These are phyloP conservation scores for Psidium guajava DNA, from an alignment of 345 rosid genomes.

Conservation along the genomic window DNA sequence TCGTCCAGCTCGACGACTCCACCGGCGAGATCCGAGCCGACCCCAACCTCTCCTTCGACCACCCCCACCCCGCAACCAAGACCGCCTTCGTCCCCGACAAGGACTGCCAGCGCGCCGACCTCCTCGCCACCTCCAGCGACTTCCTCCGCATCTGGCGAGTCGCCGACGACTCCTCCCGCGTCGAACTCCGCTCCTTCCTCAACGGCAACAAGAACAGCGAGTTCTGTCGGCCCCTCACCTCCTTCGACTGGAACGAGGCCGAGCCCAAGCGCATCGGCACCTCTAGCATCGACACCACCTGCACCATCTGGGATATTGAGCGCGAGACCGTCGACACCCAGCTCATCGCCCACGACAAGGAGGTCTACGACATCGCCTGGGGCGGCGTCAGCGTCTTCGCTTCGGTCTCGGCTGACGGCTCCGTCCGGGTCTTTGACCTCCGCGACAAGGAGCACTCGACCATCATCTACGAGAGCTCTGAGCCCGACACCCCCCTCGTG, in stretches of 20 bases:
- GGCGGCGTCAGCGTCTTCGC: constrained; percentile 94
- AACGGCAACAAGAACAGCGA: constrained; percentile 87
- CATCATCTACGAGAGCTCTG: constrained; percentile 84
- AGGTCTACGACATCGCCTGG: constrained; percentile 97
- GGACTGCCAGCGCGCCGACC: constrained; percentile 83
- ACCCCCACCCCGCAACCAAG: constrained; percentile 86
- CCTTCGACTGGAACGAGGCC: constrained; percentile 95
- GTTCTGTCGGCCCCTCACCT: constrained; percentile 84
- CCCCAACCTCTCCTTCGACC: constrained; percentile 82
- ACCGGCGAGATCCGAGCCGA: constrained; percentile 93
- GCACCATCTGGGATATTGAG: constrained; percentile 96
- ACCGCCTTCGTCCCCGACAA: constrained; percentile 87
- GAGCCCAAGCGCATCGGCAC: constrained; percentile 89
- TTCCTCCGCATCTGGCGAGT: constrained; percentile 87
- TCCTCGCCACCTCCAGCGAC: constrained; percentile 86
- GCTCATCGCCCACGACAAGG: constrained; percentile 93
- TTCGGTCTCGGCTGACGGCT: constrained; percentile 88
- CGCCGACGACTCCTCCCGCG: constrained; percentile 44
- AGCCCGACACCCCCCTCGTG: constrained; percentile 85
- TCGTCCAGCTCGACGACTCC: constrained; percentile 90
- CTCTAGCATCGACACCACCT: constrained; percentile 85
- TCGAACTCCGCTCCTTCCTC: constrained; percentile 64
- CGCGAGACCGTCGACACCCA: constrained; percentile 86
- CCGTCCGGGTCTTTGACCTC: constrained; percentile 79
- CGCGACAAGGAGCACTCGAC: constrained; percentile 92